Base-by-base conservation (phyloP, 306 rosid genomes). In the Quercus agrifolia region DNA sequence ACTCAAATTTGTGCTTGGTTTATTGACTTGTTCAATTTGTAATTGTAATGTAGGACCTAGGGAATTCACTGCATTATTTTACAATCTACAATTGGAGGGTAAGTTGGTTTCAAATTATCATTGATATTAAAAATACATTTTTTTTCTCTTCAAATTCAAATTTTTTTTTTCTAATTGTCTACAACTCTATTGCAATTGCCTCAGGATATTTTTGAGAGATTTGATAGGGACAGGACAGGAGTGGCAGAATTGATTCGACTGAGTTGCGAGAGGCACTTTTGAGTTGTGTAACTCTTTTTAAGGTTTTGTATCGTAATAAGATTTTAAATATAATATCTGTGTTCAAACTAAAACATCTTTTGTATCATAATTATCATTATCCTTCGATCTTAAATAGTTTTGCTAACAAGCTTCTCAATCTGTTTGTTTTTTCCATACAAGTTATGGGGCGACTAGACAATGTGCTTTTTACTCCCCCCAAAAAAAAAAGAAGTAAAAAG, bases 51-150 rank as follows among this genome's bases (percentile, higher is more conserved):
- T 87, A 95, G 97, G 99, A 69, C 96, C 99, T 44, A 93, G 90
- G 92, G 99, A 95, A 80, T 93, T 95, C 82, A 84, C 90, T 67
- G 74, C 96, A 21, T 70, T 95, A 66, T 91, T 95, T 85, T 91
- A 95, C 87, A 89, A 94, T 79, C 98, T 95, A 80, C 98, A 91
- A 67, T 86, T 93, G 99, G 99, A 90, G 96, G 97, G 99, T 95
- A 84, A 72, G 78, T 74, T 58, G 27, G 18, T 61, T 23, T 8
- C 35, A 49, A 46, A 21, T 15, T 55, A 54, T 69, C 15, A 58
- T 70, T 33, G 31, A 31, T 15, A 59, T 76, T 79, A 75, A 54
- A 77, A 63, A 74, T 63, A 28, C 33, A 30, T 18, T 31, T 30
- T 19, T 19, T 35, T 38, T 38, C 56, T 20, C 59, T 73, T 25